phyloP scores from a whole-genome alignment of 78 protist genomes.

The Dictyostelium purpureum region DNA sequence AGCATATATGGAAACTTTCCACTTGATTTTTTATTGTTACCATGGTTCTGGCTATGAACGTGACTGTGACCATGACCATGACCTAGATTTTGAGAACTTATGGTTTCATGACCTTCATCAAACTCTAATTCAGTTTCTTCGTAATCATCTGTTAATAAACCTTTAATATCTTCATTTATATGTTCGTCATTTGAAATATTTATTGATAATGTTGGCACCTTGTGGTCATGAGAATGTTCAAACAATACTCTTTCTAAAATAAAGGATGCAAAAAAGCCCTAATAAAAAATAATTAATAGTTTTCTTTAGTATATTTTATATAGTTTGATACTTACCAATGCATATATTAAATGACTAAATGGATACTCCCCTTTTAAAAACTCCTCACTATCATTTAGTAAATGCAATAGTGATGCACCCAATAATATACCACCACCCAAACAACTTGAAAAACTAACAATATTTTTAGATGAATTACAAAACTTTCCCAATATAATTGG shows the following conservation, averaged over 20 bases:
- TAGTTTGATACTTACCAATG: no score
- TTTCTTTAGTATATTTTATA: no score
- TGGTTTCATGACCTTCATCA: neutral
- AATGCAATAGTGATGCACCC: neutral
- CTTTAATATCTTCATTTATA: neutral
- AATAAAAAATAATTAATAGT: no score
- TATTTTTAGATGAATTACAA: no score
- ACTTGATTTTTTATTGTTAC: neutral
- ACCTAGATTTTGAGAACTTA: neutral
- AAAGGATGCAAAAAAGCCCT: conserved; percentile 2
- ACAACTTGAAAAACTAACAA: neutral
- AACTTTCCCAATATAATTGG: neutral
- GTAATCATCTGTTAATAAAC: neutral
- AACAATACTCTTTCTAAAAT: conserved; percentile 4
- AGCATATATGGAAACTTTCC: neutral
- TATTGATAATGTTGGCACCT: neutral
- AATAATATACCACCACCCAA: neutral
- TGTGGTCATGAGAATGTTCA: conserved; percentile 1
- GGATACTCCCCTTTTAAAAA: neutral
- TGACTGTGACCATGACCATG: neutral
- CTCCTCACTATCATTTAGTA: neutral
- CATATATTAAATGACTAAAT: neutral
- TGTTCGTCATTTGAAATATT: neutral
- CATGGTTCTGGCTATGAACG: neutral
- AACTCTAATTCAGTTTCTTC: neutral